Evolutionary conservation across 805 yeast species (phyloP).

Genomic region (Wickerhamomyces kurtzmanii): DNA sequence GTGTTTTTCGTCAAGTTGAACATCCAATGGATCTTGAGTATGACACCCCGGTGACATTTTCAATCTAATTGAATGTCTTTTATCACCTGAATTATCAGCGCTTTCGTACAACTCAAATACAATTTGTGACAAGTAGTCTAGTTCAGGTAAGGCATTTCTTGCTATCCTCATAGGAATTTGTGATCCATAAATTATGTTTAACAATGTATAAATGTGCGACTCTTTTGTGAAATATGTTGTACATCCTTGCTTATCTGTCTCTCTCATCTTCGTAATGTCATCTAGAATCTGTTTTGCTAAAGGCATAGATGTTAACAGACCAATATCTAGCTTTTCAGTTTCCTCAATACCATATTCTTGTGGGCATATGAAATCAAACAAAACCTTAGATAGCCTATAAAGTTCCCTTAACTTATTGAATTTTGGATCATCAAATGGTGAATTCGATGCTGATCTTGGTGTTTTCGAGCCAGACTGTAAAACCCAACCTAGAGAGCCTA

Average conservation of each 20-base stretch:
- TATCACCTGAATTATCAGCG: constrained; percentile 57
- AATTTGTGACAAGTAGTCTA: constrained; percentile 91
- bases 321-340: constrained; percentile 92
- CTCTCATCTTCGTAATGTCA: constrained; percentile 74
- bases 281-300: constrained; percentile 77
- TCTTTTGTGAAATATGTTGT: constrained; percentile 94
- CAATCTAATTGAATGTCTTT: constrained; percentile 82
- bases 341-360: constrained; percentile 98
- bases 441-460: constrained; percentile 16
- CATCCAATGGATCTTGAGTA: constrained; percentile 95
- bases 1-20: constrained; percentile 91
- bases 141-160: constrained; percentile 90
- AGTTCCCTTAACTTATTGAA: constrained; percentile 79
- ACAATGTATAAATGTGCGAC: constrained; percentile 87
- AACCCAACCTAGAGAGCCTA: constrained; percentile 72
- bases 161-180: constrained; percentile 93
- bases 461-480: constrained; percentile 27
- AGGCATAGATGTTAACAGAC: constrained; percentile 87
- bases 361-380: constrained; percentile 96
- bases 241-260: constrained; percentile 71
- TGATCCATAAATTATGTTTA: constrained; percentile 86
- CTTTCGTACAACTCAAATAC: constrained; percentile 88
- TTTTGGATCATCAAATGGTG: constrained; percentile 70
- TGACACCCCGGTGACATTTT: constrained; percentile 98
- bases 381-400: constrained; percentile 80